Conservation (phyloP, 2,329 filamentous ascomycete species). For the Trichoderma atrobrunneum region DNA sequence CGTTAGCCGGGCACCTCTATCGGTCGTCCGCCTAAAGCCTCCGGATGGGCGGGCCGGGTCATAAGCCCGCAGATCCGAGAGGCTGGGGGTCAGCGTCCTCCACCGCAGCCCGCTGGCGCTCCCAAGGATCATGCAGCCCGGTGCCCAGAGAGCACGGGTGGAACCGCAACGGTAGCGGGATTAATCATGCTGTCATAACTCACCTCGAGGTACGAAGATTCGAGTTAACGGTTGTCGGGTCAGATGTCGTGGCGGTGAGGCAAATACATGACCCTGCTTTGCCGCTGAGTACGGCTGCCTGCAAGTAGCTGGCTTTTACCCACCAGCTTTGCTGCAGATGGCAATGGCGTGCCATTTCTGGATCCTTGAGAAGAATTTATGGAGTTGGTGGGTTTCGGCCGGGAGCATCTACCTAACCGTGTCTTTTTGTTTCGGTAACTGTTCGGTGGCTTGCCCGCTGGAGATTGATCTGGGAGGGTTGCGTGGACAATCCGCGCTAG, state of each 20-base stretch:
- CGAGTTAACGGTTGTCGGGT: conserved; percentile 36
- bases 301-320: neutral
- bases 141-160: conserved; percentile 14
- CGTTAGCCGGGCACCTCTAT: conserved; percentile 9
- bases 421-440: conserved; percentile 32
- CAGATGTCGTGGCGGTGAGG: conserved; percentile 31
- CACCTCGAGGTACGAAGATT: conserved; percentile 41
- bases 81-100: conserved; percentile 7
- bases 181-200: conserved; percentile 24
- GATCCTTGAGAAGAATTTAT: neutral
- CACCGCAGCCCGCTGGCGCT: conserved; percentile 4
- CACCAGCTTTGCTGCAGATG: neutral
- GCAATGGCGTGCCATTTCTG: neutral
- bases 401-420: neutral
- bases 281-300: neutral
- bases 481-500: neutral
- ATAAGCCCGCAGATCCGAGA: conserved; percentile 17
- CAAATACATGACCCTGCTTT: conserved; percentile 13
- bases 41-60: conserved; percentile 19
- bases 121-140: conserved; percentile 12
- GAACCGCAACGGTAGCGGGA: conserved; percentile 8
- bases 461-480: neutral
- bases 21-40: neutral
- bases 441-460: conserved; percentile 29
- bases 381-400: neutral